Percentiles rank a stretch among this genome's conserved stretches.
Evolutionary conservation across 2,329 filamentous ascomycete species (phyloP).

Genomic region (Fusarium sublunatum): DNA sequence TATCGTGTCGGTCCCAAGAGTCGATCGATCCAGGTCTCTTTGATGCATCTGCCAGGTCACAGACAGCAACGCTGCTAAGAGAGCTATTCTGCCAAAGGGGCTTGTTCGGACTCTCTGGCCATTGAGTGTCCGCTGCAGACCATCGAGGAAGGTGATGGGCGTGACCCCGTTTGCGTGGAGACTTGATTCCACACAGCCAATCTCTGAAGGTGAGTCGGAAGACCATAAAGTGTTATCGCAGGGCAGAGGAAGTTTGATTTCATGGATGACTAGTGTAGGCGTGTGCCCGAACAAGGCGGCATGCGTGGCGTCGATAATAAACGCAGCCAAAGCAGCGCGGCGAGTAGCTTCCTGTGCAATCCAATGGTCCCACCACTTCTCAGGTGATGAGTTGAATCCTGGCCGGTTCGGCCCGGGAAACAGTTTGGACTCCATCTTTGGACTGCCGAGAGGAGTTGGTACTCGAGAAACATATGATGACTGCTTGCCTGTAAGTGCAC

Average conservation of each 20-base stretch:
- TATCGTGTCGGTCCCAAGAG: conserved; percentile 42
- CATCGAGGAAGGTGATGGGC: conserved; percentile 45
- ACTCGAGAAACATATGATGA: conserved; percentile 44
- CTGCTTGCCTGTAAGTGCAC: conserved; percentile 45
- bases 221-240: conserved; percentile 48
- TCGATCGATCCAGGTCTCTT: conserved; percentile 43
- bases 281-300: conserved; percentile 47
- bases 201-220: conserved; percentile 46
- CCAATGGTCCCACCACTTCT: conserved; percentile 49
- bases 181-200: conserved; percentile 47
- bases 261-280: conserved; percentile 45
- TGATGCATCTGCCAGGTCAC: conserved; percentile 48
- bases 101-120: conserved; percentile 45
- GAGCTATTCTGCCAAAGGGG: conserved; percentile 44
- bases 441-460: conserved; percentile 40
- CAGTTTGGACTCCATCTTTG: conserved; percentile 34
- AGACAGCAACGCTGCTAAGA: conserved; percentile 41
- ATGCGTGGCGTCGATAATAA: conserved; percentile 46
- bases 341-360: conserved; percentile 47
- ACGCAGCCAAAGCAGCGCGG: conserved; percentile 44
- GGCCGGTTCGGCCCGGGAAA: conserved; percentile 23
- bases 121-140: conserved; percentile 43
- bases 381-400: conserved; percentile 40
- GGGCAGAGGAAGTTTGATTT: conserved; percentile 46
- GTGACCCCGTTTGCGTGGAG: conserved; percentile 45